phyloP scores from a whole-genome alignment of 106 monocot species.

The Xerophyta viscosa region DNA sequence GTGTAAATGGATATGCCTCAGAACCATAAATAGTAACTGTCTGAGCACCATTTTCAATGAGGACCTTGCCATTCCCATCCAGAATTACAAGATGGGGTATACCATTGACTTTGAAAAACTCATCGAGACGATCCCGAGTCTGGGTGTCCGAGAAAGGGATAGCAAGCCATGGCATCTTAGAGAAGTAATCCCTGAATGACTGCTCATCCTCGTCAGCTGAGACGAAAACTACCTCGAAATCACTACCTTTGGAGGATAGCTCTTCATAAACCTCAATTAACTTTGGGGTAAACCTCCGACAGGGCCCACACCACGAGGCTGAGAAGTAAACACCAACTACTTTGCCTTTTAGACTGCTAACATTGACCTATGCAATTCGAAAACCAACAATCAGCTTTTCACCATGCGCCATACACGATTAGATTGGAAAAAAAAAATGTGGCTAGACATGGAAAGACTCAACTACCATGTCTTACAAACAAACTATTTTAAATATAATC shows the following conservation, averaged over 20 bases:
- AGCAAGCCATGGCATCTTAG: constrained; percentile 82
- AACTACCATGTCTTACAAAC: not conserved
- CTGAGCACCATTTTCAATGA: constrained; percentile 21
- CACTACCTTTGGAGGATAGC: constrained; percentile 12
- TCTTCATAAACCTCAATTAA: constrained; percentile 48
- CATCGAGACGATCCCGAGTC: constrained; percentile 20
- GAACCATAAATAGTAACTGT: constrained; percentile 40
- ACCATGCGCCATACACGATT: not conserved
- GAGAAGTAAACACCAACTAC: constrained; percentile 67
- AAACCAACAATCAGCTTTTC: not conserved
- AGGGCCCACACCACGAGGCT: constrained; percentile 56
- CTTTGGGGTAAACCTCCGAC: constrained; percentile 42
- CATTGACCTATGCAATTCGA: constrained; percentile 20
- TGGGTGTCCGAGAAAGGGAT: constrained; percentile 60
- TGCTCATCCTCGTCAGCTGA: constrained; percentile 58
- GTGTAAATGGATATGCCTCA: constrained; percentile 39
- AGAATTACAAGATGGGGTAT: constrained; percentile 57
- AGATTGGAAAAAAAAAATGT: not conserved
- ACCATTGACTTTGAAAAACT: constrained; percentile 31
- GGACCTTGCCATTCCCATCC: constrained; percentile 35
- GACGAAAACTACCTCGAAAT: constrained; percentile 66
- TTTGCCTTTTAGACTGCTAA: constrained; percentile 16
- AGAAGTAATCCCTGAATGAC: constrained; percentile 46
- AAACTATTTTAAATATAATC: not conserved
- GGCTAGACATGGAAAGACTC: not conserved